Evolutionary conservation across 2,329 filamentous ascomycete species (phyloP).

Genomic region (Akanthomyces lecanii): DNA sequence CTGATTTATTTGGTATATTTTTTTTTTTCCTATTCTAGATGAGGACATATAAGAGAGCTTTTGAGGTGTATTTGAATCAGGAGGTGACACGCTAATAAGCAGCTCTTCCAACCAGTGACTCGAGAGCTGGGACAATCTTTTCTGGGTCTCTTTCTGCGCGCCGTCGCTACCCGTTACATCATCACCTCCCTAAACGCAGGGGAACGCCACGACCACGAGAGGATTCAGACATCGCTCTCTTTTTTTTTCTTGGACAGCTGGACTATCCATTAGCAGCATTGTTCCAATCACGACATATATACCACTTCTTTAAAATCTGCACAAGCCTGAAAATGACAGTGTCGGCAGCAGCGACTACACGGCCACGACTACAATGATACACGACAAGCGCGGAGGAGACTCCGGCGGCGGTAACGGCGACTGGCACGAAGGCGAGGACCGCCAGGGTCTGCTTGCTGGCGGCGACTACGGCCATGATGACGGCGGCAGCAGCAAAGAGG

Average conservation of each 20-base stretch:
- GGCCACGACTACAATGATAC: constrained; percentile 17
- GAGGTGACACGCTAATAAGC: too few species aligned
- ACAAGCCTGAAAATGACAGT: constrained; percentile 16
- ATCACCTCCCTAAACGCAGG: constrained; percentile 7
- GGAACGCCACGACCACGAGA: neutral
- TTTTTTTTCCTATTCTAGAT: too few species aligned
- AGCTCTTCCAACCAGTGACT: too few species aligned
- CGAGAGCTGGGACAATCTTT: neutral
- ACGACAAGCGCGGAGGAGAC: constrained; percentile 15
- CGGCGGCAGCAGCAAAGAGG: neutral
- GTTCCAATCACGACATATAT: neutral
- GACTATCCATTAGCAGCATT: neutral
- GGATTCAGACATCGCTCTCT: neutral
- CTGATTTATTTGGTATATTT: too few species aligned
- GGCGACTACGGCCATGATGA: constrained; percentile 20
- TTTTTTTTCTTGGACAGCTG: neutral
- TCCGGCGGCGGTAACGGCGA: neutral
- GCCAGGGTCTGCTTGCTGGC: constrained; percentile 23
- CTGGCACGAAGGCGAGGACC: constrained; percentile 22
- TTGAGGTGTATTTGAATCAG: too few species aligned
- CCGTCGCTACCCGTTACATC: neutral
- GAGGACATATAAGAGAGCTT: too few species aligned
- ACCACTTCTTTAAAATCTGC: neutral
- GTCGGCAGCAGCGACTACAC: constrained; percentile 17
- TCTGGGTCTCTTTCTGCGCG: neutral